Base-by-base conservation (phyloP, 2,329 filamentous ascomycete genomes). In the Lomentospora prolificans region DNA sequence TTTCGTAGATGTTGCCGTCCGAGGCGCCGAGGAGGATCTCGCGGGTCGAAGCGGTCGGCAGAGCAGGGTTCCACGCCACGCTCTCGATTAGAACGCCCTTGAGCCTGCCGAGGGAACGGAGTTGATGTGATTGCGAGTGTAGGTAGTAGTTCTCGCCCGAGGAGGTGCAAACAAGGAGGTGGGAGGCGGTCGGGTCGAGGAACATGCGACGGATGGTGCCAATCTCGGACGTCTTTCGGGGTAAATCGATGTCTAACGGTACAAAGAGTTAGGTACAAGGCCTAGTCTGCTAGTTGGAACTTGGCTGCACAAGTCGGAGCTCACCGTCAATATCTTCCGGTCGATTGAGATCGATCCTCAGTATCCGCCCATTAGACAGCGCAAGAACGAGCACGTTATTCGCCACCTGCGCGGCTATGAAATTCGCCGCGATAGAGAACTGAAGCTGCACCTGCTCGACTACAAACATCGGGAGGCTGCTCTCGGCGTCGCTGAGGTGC, bases 91-190 rank as follows among this genome's bases (percentile, higher is more conserved):
- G 78, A 12, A 96, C 89, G 27, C 90, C 90, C 63, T 92, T 92
- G 55, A 99, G 72, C 57, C 90, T 82, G 12, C 87, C 84, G 33
- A 99, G 76, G 6, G 86, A 80, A 60, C 94, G 89, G 2, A 92
- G 90, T 61, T 91, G 87, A 62, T 90, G 87, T 31, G 91, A 94
- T 68, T 97, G 92, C 9, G 90, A 92, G 69, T 99, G 94, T 8
- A 99, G 86, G 70, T 99, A 99, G 75, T 91, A 99, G 72, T 95
- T 97, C 70, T 99, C 94, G 67, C 90, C 90, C 41, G 90, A 81
- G 4, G 90, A 87, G 3, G 94, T 99, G 67, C 87, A 90, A 62
- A 99, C 84, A 61, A 99, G 82, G 27, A 99, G 77, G 72, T 99
- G 94, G 4, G 90, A 96, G 27, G 94, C 94, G 9, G 92, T 96